Percentiles rank a stretch among this genome's conserved stretches.
phyloP scores from a whole-genome alignment of 1,284 basidiomycete species.

The Takashimella tepidaria region DNA sequence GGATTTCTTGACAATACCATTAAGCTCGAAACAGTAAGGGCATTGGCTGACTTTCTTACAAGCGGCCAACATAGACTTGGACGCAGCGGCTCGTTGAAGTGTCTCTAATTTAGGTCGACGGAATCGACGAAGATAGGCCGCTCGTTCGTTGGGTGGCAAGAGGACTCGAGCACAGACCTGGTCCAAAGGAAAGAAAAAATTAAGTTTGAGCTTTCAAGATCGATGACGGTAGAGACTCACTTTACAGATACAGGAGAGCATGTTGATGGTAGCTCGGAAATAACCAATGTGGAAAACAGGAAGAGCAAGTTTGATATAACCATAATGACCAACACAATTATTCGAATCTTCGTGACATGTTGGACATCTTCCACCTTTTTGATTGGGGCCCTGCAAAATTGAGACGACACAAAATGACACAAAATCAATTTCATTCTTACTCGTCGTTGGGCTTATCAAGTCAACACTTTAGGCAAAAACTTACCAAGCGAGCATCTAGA shows the following conservation, averaged over 20 bases:
- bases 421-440: too few relatives aligned
- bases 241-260: slow-evolving; percentile 96
- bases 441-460: too few relatives aligned
- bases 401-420: too few relatives aligned
- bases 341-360: slow-evolving; percentile 90
- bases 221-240: slow-evolving; percentile 49
- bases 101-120: slow-evolving; percentile 88
- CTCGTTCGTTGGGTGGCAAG: slow-evolving; percentile 82
- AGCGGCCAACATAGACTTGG: slow-evolving; percentile 81
- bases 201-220: neutral
- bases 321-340: slow-evolving; percentile 97
- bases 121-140: slow-evolving; percentile 79
- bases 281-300: slow-evolving; percentile 98
- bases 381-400: slow-evolving; percentile 79
- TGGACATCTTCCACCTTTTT: slow-evolving; percentile 87
- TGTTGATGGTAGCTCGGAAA: slow-evolving; percentile 90
- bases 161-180: slow-evolving; percentile 92
- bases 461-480: slow-evolving; percentile 14
- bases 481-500: slow-evolving; percentile 77
- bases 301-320: slow-evolving; percentile 91
- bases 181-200: too few relatives aligned
- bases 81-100: slow-evolving; percentile 76
- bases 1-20: slow-evolving; percentile 95
- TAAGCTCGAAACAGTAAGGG: slow-evolving; percentile 86
- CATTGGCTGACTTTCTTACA: slow-evolving; percentile 91